Conservation (phyloP, 2,329 filamentous ascomycete genomes). For the Cryoendolithus antarcticus region DNA sequence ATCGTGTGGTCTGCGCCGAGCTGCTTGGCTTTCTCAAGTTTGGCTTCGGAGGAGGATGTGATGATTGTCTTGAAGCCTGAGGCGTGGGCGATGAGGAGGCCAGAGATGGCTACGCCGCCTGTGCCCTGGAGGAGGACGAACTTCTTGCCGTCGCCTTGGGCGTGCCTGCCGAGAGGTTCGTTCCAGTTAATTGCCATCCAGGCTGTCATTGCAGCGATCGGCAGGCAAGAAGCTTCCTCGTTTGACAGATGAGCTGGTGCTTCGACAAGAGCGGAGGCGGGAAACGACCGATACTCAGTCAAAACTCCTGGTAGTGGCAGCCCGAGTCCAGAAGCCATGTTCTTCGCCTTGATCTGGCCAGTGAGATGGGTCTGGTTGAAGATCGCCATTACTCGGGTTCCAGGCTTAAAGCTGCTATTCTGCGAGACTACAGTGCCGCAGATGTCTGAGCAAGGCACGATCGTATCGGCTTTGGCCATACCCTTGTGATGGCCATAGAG, state of each 20-base stretch:
- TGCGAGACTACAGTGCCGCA: conserved; percentile 49
- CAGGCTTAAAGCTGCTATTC: conserved; percentile 38
- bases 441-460: conserved; percentile 60
- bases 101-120: conserved; percentile 31
- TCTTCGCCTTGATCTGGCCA: conserved; percentile 45
- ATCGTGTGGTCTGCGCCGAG: conserved; percentile 47
- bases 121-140: conserved; percentile 31
- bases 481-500: conserved; percentile 54
- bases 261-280: conserved; percentile 42
- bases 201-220: conserved; percentile 50
- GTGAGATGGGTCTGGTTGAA: conserved; percentile 46
- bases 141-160: conserved; percentile 22
- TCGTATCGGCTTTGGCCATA: conserved; percentile 27
- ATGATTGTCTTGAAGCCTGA: conserved; percentile 41
- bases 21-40: conserved; percentile 39
- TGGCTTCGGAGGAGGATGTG: conserved; percentile 45
- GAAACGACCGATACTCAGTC: conserved; percentile 48
- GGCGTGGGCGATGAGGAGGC: conserved; percentile 29
- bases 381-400: conserved; percentile 55
- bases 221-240: conserved; percentile 48
- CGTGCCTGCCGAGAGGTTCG: conserved; percentile 40
- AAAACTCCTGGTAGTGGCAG: conserved; percentile 47
- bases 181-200: conserved; percentile 55
- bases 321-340: conserved; percentile 48
- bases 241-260: conserved; percentile 45